Evolutionary conservation across 805 yeast species (phyloP), one percentile per base, ranked within the genome.

Genomic region (Candida maltosa): DNA sequence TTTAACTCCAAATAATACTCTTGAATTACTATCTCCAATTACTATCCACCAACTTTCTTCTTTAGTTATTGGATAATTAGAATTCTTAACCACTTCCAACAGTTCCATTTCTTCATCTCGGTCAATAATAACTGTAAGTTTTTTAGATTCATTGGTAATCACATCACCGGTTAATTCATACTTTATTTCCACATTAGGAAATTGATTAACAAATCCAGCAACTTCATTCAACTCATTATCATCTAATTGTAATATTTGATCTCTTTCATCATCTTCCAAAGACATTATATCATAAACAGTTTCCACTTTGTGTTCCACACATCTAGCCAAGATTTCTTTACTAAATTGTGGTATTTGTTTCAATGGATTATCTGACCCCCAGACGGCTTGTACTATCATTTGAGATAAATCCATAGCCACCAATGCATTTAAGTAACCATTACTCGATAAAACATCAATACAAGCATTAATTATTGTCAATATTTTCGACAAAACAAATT

Each of bases 41-140:
- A 91, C 82, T 15, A 91, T 53, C 95, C 97, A 89, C 97, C 97
- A 76, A 39, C 69, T 72, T 50, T 85, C 93, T 6, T 65, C 53
- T 58, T 83, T 87, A 2, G 63, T 51, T 32, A 52, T 59, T 4
- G 94, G 89, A 51, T 66, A 86, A 28, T 49, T 56, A n/a, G 76
- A 73, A 4, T 87, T 65, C n/a, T n/a, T n/a, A 8, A 68, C 70
- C 2, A 83, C 91, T 2, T 58, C 55, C 26, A 81, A 52, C 44
- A 81, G 85, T 2, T 69, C 76, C 32, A 82, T 78, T 29, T 80
- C 95, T 45, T 88, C 96, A 50, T 89, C 96, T 47, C 87, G 70
- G 5, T 73, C 70, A 3, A 84, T 51, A 0, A 62, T 67, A 2
- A 85, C 67, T 1, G 48, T 46, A 5, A 87, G 62, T 8, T 49